Conservation (phyloP, 306 rosid species). For the Senna tora region DNA sequence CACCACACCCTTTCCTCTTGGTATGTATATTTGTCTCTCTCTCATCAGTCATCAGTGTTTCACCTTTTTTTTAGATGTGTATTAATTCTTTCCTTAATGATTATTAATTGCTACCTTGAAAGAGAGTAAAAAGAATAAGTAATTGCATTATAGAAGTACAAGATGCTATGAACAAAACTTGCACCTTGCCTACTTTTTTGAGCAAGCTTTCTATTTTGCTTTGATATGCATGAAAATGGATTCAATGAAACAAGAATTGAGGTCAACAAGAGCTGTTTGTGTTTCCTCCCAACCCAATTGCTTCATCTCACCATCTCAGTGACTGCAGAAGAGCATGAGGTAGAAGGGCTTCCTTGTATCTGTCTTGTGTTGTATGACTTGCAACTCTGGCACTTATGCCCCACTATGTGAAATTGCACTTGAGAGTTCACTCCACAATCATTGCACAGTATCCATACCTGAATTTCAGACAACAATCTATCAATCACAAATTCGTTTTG, state of each 20-base stretch:
- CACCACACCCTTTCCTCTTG: no score
- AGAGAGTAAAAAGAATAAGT: neutral
- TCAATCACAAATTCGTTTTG: conserved; percentile 9
- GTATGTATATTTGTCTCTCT: no score
- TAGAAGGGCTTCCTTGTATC: conserved; percentile 51
- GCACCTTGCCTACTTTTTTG: conserved; percentile 10
- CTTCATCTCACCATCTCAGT: conserved; percentile 51
- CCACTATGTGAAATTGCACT: conserved; percentile 65
- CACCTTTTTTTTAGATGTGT: no score
- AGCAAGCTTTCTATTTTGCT: conserved; percentile 27
- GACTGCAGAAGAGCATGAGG: conserved; percentile 46
- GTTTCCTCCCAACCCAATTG: no score
- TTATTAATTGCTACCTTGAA: neutral
- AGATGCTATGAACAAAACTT: conserved; percentile 31
- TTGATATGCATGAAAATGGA: conserved; percentile 13
- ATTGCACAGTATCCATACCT: conserved; percentile 86
- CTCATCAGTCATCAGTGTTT: no score
- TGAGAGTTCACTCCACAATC: conserved; percentile 67
- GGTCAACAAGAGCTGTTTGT: neutral
- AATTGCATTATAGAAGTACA: conserved; percentile 31
- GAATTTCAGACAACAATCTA: conserved; percentile 8
- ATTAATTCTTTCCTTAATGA: no score
- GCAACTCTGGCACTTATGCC: conserved; percentile 65
- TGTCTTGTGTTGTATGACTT: conserved; percentile 72
- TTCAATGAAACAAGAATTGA: neutral